Conservation (phyloP, 139 green algal species). For the Ostreobium quekettii region DNA sequence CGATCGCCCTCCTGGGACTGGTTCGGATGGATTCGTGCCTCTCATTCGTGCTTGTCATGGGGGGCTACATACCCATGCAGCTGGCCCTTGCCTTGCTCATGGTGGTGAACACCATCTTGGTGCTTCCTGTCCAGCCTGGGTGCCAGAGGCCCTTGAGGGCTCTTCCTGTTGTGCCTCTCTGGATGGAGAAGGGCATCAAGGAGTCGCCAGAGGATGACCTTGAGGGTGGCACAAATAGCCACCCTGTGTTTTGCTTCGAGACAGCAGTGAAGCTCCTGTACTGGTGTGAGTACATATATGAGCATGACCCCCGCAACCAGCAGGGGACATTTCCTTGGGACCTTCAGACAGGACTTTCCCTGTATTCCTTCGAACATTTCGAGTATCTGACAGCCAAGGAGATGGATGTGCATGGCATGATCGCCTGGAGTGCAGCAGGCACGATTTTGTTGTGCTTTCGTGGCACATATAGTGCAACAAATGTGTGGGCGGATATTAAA, state of each 20-base stretch:
- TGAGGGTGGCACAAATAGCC: neutral
- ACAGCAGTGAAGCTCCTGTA: slow-evolving; percentile 15
- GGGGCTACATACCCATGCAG: neutral
- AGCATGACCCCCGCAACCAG: slow-evolving; percentile 1
- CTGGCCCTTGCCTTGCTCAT: neutral
- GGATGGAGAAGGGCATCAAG: neutral
- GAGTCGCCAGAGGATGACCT: neutral
- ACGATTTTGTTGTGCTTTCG: slow-evolving; percentile 10
- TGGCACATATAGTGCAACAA: slow-evolving; percentile 9
- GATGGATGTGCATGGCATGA: too few species aligned
- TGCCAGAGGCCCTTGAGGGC: too few species aligned
- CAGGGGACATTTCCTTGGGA: too few species aligned
- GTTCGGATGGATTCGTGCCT: neutral
- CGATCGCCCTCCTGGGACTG: neutral
- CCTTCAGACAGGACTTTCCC: slow-evolving; percentile 13
- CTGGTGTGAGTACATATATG: slow-evolving; percentile 17
- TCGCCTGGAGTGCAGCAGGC: slow-evolving; percentile 2
- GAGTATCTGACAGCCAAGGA: too few species aligned
- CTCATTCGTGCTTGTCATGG: neutral
- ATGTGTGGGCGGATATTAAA: slow-evolving; percentile 8
- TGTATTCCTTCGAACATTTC: too few species aligned
- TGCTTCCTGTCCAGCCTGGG: too few species aligned
- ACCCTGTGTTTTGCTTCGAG: slow-evolving; percentile 23
- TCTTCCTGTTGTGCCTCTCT: too few species aligned
- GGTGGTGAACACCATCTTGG: neutral